Evolutionary conservation across 176 grass and related monocot species (phyloP).

Genomic region (Elymus sibiricus): DNA sequence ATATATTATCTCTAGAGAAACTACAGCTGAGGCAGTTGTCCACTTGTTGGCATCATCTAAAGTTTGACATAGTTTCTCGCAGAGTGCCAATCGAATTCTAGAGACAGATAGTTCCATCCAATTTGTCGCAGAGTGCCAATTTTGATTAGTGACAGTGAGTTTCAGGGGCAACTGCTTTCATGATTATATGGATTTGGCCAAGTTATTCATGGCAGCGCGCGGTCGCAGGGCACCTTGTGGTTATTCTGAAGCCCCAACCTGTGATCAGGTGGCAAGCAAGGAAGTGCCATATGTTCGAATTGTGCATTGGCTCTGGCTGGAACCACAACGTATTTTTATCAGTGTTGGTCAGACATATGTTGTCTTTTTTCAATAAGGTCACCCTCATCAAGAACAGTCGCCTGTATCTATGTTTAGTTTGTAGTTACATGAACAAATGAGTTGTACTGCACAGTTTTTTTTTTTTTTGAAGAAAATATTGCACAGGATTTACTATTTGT

Average conservation of each 20-base stretch:
- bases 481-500: conserved; percentile 17
- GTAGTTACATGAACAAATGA: conserved; percentile 38
- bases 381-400: neutral
- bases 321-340: conserved; percentile 8
- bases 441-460: conserved; percentile 20
- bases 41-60: conserved; percentile 20
- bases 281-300: conserved; percentile 20
- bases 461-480: neutral
- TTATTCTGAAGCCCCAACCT: conserved; percentile 5
- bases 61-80: conserved; percentile 23
- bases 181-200: conserved; percentile 4
- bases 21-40: conserved; percentile 23
- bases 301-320: conserved; percentile 19
- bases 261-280: conserved; percentile 28
- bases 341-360: conserved; percentile 22
- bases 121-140: conserved; percentile 1
- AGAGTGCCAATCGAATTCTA: neutral
- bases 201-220: conserved; percentile 2
- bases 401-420: conserved; percentile 37
- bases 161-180: conserved; percentile 18
- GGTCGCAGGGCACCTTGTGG: neutral
- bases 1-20: conserved; percentile 29
- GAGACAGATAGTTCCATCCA: neutral
- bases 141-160: conserved; percentile 20
- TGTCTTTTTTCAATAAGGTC: conserved; percentile 41